Conservation (phyloP, 345 rosid genomes). For the Eucalyptus decipiens region DNA sequence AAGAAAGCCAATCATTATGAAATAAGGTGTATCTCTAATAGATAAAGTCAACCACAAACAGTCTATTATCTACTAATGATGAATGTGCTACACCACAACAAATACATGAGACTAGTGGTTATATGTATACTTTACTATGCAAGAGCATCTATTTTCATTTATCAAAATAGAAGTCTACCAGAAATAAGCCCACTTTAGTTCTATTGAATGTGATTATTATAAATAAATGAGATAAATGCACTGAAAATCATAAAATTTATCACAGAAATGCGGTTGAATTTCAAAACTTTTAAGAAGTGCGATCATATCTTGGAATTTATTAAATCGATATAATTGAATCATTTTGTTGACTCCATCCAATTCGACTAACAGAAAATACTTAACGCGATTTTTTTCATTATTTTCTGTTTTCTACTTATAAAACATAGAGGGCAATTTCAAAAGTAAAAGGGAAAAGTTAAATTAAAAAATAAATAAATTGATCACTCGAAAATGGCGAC, state of each 20-base stretch:
- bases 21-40: not conserved
- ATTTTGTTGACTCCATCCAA: rapidly evolving
- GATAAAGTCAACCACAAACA: not conserved
- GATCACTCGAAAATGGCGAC: not conserved
- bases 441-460: not conserved
- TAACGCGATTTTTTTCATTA: no score
- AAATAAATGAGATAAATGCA: not conserved
- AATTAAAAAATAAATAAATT: not conserved
- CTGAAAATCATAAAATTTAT: no score
- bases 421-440: no score
- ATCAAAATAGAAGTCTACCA: not conserved
- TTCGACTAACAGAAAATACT: no score
- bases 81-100: not conserved
- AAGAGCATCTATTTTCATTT: not conserved
- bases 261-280: rapidly evolving
- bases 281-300: rapidly evolving
- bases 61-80: not conserved
- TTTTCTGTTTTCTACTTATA: no score
- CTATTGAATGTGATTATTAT: not conserved
- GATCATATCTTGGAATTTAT: no score
- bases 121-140: not conserved
- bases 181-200: not conserved
- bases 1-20: not conserved
- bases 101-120: not conserved
- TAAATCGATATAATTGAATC: no score